A percentile compares a stretch with the other conserved stretches of the same genome.
These are phyloP conservation scores for Tolypocladium album DNA, from an alignment of 2,329 filamentous ascomycete species.

Conservation along the genomic window DNA sequence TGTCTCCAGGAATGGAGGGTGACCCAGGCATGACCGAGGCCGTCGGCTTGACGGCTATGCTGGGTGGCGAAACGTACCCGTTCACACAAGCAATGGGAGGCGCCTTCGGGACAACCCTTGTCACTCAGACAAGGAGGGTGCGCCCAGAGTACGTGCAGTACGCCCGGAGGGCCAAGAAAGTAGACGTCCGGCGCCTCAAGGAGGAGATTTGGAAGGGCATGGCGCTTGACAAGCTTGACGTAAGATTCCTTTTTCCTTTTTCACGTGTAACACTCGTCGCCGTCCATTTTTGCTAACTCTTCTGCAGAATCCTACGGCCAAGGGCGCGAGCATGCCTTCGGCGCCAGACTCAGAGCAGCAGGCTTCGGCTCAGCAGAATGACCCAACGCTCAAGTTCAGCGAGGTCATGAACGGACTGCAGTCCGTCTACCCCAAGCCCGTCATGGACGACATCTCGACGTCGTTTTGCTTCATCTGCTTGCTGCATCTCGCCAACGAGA, in stretches of 20 bases:
- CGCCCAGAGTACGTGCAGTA: slow-evolving; percentile 62
- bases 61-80: slow-evolving; percentile 39
- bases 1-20: slow-evolving; percentile 53
- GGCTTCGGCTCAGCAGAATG: slow-evolving; percentile 23
- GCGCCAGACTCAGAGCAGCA: slow-evolving; percentile 19
- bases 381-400: slow-evolving; percentile 68
- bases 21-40: slow-evolving; percentile 34
- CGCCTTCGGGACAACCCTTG: slow-evolving; percentile 55
- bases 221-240: slow-evolving; percentile 41
- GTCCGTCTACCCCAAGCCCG: slow-evolving; percentile 71
- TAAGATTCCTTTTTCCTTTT: slow-evolving; percentile 20
- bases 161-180: slow-evolving; percentile 59
- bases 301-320: not conserved
- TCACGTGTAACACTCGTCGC: not conserved
- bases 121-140: slow-evolving; percentile 52
- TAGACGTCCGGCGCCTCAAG: slow-evolving; percentile 57
- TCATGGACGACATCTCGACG: slow-evolving; percentile 90
- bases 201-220: slow-evolving; percentile 62
- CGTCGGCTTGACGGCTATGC: slow-evolving; percentile 38
- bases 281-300: not conserved
- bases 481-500: slow-evolving; percentile 85
- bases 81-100: slow-evolving; percentile 28
- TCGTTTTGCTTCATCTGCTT: slow-evolving; percentile 89
- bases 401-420: slow-evolving; percentile 84
- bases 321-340: slow-evolving; percentile 8